These are phyloP conservation scores for Naganishia randhawae DNA, from an alignment of 768 basidiomycete genomes.

Conservation along the genomic window DNA sequence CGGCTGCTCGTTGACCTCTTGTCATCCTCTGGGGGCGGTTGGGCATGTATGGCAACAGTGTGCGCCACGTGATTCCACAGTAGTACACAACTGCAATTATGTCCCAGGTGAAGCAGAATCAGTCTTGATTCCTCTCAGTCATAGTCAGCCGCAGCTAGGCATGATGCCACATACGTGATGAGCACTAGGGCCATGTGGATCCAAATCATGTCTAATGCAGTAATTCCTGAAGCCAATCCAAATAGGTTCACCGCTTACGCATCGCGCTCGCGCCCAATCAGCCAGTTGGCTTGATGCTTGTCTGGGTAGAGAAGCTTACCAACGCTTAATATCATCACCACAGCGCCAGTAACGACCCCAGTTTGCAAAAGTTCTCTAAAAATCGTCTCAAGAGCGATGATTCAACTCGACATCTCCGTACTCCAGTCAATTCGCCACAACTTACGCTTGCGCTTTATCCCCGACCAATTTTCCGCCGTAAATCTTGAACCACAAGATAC, in stretches of 20 bases:
- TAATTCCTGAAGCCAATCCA: not conserved
- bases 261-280: not conserved
- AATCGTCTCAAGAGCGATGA: not conserved
- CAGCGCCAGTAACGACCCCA: conserved; percentile 1
- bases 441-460: conserved; percentile 12
- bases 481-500: conserved; percentile 9
- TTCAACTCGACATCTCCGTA: not conserved
- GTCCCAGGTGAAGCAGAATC: too few relatives aligned
- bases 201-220: conserved; percentile 1
- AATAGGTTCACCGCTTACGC: conserved; percentile 9
- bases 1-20: not conserved
- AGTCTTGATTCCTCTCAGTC: not conserved
- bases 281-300: not conserved
- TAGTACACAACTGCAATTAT: conserved; percentile 16
- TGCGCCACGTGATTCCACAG: conserved; percentile 26
- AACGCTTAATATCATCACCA: not conserved
- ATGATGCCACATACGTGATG: not conserved
- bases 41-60: not conserved
- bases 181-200: conserved; percentile 11
- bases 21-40: not conserved
- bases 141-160: not conserved
- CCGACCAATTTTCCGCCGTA: conserved; percentile 1
- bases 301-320: not conserved
- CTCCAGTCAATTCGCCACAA: not conserved
- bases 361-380: conserved; percentile 6